Evolutionary conservation across 371 early-diverging fungal genomes (phyloP), one percentile per base, ranked within the genome.

Genomic region (Mucor irregularis): DNA sequence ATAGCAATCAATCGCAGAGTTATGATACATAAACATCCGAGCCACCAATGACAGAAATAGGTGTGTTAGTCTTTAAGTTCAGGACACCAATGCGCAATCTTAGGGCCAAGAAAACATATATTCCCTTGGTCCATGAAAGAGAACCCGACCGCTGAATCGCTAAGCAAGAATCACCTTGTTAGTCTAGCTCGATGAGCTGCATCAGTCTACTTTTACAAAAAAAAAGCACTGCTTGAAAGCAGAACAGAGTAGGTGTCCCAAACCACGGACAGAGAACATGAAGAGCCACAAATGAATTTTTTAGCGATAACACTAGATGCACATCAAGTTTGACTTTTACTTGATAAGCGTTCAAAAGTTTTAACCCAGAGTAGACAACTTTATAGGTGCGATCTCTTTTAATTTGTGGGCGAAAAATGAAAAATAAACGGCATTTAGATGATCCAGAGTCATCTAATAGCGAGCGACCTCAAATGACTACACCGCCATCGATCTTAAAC

Each of bases 121-220:
- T 51, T 51, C 51, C 51, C 40, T 51, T 51, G 51, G 51, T 51
- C 51, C 38, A 37, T 39, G 51, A 37, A 38, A 51, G 51, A 51
- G 51, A 51, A 51, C 51, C 40, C 39, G 51, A 51, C 39, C 51
- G 51, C 51, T 51, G 51, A 51, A 51, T 51, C 51, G 38, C 51
- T 38, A 51, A 51, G 24, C 51, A 51, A 51, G 51, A 51, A 51
- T 51, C 51, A 51, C 51, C 51, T 39, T 51, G 51, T 51, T 39
- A 38, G 40, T 51, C 51, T 51, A 38, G 38, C 51, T 38, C 40
- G 28, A 51, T 51, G 51, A 51, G 51, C 38, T 51, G 38, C 51
- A 51, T 51, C 51, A 51, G 51, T 51, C 51, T 38, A 51, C 40
- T 38, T 51, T 51, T 51, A 38, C 51, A 51, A 51, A 26, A 51